These are phyloP conservation scores for Osmozyma mogii DNA, from an alignment of 805 yeast genomes.

Conservation along the genomic window DNA sequence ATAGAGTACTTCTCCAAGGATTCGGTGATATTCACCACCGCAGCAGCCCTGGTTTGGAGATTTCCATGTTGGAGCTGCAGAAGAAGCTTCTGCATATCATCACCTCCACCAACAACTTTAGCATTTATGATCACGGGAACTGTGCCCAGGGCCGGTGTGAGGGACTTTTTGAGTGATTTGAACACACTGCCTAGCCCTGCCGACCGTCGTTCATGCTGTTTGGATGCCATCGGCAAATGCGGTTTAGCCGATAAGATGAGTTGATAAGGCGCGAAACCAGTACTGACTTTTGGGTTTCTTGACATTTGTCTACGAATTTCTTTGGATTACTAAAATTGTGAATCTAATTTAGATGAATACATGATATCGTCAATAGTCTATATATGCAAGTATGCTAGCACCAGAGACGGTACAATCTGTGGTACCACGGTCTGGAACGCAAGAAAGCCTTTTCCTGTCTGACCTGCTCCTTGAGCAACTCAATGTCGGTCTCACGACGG, in stretches of 20 bases:
- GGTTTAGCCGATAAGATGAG: neutral
- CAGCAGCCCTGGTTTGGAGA: constrained; percentile 33
- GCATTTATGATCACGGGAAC: constrained; percentile 28
- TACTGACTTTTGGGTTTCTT: too few species aligned
- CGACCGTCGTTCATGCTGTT: constrained; percentile 10
- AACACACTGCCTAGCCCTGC: constrained; percentile 35
- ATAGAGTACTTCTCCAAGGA: constrained; percentile 45
- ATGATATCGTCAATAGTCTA: neutral
- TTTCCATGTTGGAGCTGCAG: constrained; percentile 32
- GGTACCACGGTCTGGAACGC: constrained; percentile 25
- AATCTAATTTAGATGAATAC: neutral
- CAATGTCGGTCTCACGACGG: constrained; percentile 52
- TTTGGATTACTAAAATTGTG: neutral
- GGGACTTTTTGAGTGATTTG: constrained; percentile 31
- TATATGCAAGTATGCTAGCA: constrained; percentile 14
- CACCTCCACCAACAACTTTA: constrained; percentile 38
- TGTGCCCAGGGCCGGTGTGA: constrained; percentile 18
- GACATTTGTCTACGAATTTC: neutral
- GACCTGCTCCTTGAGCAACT: constrained; percentile 39
- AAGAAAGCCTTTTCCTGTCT: constrained; percentile 16
- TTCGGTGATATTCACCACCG: constrained; percentile 43
- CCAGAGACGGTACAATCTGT: constrained; percentile 28
- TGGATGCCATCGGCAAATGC: neutral
- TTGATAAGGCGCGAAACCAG: too few species aligned
- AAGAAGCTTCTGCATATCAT: constrained; percentile 30